phyloP scores from a whole-genome alignment of 345 rosid species.

The Microthlaspi erraticum region DNA sequence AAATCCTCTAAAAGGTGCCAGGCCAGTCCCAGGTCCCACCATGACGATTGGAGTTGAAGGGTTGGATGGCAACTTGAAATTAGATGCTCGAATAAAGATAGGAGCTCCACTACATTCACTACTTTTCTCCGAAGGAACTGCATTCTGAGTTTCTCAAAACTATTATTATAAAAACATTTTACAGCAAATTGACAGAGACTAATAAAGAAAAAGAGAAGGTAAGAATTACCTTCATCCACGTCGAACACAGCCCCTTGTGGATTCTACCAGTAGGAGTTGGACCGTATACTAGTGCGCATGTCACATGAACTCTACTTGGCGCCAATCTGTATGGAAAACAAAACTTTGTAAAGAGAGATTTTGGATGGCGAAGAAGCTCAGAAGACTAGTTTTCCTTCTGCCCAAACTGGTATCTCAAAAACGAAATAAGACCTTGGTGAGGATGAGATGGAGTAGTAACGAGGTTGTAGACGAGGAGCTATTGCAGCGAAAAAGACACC shows the following conservation, averaged over 20 bases:
- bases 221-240: constrained; percentile 85
- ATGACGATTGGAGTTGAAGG: constrained; percentile 56
- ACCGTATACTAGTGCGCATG: constrained; percentile 88
- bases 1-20: constrained; percentile 82
- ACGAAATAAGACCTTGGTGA: constrained; percentile 68
- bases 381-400: constrained; percentile 36
- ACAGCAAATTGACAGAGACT: not conserved
- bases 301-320: constrained; percentile 80
- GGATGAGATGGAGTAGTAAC: constrained; percentile 95
- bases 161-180: constrained; percentile 44
- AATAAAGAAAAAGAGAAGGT: constrained; percentile 4
- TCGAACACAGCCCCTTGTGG: constrained; percentile 94
- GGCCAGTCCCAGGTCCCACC: constrained; percentile 79
- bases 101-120: constrained; percentile 65
- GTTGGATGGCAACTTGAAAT: constrained; percentile 64
- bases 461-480: constrained; percentile 87
- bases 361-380: not conserved
- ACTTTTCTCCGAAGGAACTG: constrained; percentile 62
- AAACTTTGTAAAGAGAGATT: constrained; percentile 43
- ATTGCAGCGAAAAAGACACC: constrained; percentile 96
- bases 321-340: constrained; percentile 57
- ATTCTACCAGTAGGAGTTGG: constrained; percentile 83
- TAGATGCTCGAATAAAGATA: constrained; percentile 64
- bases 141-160: constrained; percentile 49
- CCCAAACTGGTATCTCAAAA: constrained; percentile 8